Conservation (phyloP, 768 basidiomycete genomes). For the Suillus paluster region DNA sequence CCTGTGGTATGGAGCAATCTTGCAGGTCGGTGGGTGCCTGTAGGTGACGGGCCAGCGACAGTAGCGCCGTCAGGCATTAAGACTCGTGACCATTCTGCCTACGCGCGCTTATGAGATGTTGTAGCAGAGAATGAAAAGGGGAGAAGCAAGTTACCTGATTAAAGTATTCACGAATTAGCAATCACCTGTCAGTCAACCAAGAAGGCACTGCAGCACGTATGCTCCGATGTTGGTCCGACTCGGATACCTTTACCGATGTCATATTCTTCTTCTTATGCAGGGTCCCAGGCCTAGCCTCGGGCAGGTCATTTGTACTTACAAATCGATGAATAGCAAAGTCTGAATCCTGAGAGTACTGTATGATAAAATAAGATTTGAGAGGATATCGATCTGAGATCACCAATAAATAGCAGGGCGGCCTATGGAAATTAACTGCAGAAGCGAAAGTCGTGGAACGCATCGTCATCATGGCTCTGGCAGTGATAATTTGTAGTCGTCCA, state of each 20-base stretch:
- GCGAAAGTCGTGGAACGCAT: neutral
- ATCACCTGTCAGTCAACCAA: neutral
- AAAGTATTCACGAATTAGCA: neutral
- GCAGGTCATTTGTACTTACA: neutral
- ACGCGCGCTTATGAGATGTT: no score
- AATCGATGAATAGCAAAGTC: neutral
- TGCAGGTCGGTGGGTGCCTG: no score
- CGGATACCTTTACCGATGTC: neutral
- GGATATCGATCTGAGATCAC: no score
- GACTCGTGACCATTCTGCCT: neutral
- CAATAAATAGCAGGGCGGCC: no score
- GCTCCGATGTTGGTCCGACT: no score
- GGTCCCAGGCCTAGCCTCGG: neutral
- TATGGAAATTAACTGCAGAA: neutral
- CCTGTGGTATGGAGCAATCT: no score
- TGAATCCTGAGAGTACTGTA: no score
- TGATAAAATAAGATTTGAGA: no score
- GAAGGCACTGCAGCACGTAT: neutral
- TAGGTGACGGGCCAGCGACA: no score
- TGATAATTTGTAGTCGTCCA: neutral
- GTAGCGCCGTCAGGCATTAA: no score
- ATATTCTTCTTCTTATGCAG: neutral
- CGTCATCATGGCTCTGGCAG: neutral
- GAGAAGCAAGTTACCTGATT: neutral
- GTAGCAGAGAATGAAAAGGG: no score